phyloP scores from a whole-genome alignment of 345 rosid genomes.

The Linum usitatissimum region DNA sequence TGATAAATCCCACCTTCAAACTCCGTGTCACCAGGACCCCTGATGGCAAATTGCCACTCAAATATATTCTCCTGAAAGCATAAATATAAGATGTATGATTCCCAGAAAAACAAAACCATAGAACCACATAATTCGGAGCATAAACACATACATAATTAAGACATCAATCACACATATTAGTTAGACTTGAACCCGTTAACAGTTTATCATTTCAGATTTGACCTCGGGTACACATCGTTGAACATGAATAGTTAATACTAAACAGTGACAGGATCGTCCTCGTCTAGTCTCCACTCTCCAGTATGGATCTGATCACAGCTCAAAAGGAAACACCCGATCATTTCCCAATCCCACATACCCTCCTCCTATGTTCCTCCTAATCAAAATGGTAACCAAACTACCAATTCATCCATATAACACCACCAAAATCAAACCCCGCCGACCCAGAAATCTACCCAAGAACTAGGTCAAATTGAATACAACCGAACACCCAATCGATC shows the following conservation, averaged over 20 bases:
- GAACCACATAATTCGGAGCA: neutral
- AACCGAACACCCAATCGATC: neutral
- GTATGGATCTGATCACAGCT: no score
- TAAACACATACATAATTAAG: neutral
- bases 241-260: no score
- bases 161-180: neutral
- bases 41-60: conserved; percentile 96
- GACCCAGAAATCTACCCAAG: neutral
- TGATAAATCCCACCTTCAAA: conserved; percentile 97
- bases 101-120: neutral
- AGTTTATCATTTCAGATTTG: no score
- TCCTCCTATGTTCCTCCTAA: no score
- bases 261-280: no score
- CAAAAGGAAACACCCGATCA: neutral
- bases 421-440: neutral
- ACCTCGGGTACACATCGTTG: no score
- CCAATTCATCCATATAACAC: neutral
- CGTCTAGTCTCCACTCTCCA: no score
- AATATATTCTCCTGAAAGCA: conserved; percentile 75
- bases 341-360: neutral
- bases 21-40: conserved; percentile 74
- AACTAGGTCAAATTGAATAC: neutral
- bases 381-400: no score
- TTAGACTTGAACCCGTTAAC: neutral
- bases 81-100: neutral